Conservation (phyloP, 306 rosid species). For the Rosa persica region DNA sequence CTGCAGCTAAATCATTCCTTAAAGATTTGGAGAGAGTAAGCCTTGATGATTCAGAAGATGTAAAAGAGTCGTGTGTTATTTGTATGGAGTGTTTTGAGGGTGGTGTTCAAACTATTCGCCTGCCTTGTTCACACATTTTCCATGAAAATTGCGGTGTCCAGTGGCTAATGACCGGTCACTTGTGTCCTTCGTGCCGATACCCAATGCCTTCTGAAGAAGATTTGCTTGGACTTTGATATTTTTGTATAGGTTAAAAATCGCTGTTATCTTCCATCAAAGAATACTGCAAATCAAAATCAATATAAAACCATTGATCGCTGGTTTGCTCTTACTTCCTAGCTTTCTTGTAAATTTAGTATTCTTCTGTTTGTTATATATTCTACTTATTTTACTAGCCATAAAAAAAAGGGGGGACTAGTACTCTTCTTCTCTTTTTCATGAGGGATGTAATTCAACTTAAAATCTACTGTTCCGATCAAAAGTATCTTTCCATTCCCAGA, state of each 20-base stretch:
- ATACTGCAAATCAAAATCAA: no score
- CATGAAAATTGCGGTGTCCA: background rate
- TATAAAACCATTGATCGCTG: no score
- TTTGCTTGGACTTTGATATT: background rate
- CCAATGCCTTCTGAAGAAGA: background rate
- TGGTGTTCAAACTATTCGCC: background rate
- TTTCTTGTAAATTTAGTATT: no score
- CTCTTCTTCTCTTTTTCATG: no score
- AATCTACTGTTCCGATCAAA: no score
- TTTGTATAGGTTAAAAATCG: background rate
- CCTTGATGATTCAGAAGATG: background rate
- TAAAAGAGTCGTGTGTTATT: background rate
- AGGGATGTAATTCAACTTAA: no score
- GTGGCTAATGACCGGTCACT: background rate
- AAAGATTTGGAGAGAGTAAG: background rate
- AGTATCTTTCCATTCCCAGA: no score
- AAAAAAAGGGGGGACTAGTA: no score
- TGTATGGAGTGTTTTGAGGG: background rate
- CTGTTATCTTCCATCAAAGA: no score
- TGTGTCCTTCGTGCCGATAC: constrained; percentile 5
- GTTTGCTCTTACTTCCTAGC: no score
- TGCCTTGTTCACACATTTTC: constrained; percentile 6
- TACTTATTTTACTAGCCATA: no score
- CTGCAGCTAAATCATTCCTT: background rate
- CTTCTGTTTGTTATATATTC: no score